Base-by-base conservation (phyloP, 108 stramenopile genomes). In the Cyclotella cryptica region DNA sequence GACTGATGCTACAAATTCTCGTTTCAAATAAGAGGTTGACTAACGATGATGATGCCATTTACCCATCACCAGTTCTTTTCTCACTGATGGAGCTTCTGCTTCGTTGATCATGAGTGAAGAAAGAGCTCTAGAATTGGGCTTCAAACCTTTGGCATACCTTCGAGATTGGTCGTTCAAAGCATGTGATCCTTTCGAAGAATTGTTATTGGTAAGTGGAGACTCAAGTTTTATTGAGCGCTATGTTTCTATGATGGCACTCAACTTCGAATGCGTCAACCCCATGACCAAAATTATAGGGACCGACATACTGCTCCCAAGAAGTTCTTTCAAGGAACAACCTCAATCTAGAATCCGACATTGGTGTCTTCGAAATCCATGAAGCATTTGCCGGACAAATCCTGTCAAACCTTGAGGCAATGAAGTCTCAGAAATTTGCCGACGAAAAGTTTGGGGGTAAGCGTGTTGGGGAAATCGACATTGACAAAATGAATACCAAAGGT, bases 311-410 rank as follows among this genome's bases (percentile, higher is more conserved):
- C 81, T 83, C 91, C 40, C 83, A 89, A 60, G 90, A 98, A 80
- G 72, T 96, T 22, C 71, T 98, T 43, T 62, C 85, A 27, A 80
- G 86, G n/a, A 89, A 91, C 75, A 94, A 93, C 51, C 75, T 98
- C 67, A 76, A 82, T 24, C 66, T 97, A 18, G 85, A 87, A 41
- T 58, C 66, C 40, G 97, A 98, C 59, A 92, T 97, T 75, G 97
- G 96, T 40, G 98, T 98, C 15, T 97, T 96, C 68, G 99, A 99
- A 88, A 97, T 99, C 63, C 99, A 99, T 76, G 99, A 99, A 86
- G 99, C 99, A 43, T 99, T 99, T 87, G 99, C 99, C 28, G 99
- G 99, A 40, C 97, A 99, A 88, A 93, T 99, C 64, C 88, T 99
- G 19, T 87, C 95, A 64, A 99, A 99, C 73, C 85, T 99, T 40